Evolutionary conservation across 1,284 basidiomycete species (phyloP).

Genomic region (Laetiporus sulphureus): DNA sequence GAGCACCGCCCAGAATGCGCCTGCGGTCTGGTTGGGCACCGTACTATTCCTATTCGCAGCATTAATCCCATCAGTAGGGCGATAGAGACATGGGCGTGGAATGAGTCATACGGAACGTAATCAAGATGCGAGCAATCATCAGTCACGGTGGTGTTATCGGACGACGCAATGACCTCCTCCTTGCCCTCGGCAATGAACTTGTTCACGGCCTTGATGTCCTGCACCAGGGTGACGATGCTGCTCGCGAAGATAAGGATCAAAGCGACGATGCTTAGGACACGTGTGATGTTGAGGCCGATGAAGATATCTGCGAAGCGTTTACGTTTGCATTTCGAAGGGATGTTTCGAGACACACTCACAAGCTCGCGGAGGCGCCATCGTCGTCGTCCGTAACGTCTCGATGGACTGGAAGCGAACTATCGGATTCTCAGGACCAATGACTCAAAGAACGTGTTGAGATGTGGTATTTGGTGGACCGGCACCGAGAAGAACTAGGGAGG

Average conservation of each 20-base stretch:
- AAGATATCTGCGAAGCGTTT: slow-evolving; percentile 48
- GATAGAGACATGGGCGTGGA: background rate
- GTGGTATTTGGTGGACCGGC: background rate
- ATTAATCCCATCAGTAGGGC: background rate
- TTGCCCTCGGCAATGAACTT: slow-evolving; percentile 40
- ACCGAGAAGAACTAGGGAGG: too few relatives aligned
- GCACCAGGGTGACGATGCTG: slow-evolving; percentile 74
- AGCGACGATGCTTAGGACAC: slow-evolving; percentile 70
- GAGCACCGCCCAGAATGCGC: slow-evolving; percentile 82
- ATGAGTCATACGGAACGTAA: slow-evolving; percentile 62
- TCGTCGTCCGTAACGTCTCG: slow-evolving; percentile 3
- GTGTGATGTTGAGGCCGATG: slow-evolving; percentile 71
- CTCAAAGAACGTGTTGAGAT: background rate
- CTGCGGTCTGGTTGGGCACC: slow-evolving; percentile 81
- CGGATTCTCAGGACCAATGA: background rate
- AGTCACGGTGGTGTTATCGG: slow-evolving; percentile 21
- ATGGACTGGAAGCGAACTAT: background rate
- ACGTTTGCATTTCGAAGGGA: background rate
- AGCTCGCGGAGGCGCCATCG: slow-evolving; percentile 15
- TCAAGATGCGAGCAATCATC: slow-evolving; percentile 50
- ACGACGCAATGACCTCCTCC: slow-evolving; percentile 20
- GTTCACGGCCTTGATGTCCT: slow-evolving; percentile 76
- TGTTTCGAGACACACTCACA: slow-evolving; percentile 7
- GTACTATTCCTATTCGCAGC: slow-evolving; percentile 50
- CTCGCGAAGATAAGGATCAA: slow-evolving; percentile 72